Percentiles rank a stretch among this genome's conserved stretches.
Conservation (phyloP, 2,329 filamentous ascomycete species). For the Fonsecaea monophora region DNA sequence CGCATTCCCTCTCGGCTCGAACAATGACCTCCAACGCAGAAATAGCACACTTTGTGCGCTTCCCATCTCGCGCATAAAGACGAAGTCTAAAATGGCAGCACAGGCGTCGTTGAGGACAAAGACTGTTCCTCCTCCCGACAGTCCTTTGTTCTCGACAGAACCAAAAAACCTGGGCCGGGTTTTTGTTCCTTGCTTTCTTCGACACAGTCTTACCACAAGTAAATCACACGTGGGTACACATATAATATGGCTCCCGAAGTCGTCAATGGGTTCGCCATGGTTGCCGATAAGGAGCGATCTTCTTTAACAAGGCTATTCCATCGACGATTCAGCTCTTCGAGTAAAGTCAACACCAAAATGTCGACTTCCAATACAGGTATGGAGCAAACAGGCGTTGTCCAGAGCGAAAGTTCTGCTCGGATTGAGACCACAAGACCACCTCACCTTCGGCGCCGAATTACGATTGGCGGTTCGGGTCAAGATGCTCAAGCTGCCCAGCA, state of each 20-base stretch:
- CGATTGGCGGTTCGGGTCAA: conserved; percentile 19
- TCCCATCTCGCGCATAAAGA: conserved; percentile 4
- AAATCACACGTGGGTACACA: background rate
- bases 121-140: conserved; percentile 15
- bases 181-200: background rate
- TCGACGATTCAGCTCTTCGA: background rate
- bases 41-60: background rate
- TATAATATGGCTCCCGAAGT: background rate
- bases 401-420: background rate
- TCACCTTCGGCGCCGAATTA: conserved; percentile 18
- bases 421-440: background rate
- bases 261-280: background rate
- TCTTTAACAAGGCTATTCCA: background rate
- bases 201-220: background rate
- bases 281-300: background rate
- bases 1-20: background rate
- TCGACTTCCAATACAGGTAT: background rate
- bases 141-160: conserved; percentile 15
- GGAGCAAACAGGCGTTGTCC: background rate
- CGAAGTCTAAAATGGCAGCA: conserved; percentile 16
- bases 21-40: conserved; percentile 6
- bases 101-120: conserved; percentile 7
- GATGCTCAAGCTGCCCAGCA: background rate
- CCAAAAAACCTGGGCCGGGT: background rate
- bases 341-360: background rate